phyloP scores from a whole-genome alignment of 345 rosid species.

The Boechera stricta region DNA sequence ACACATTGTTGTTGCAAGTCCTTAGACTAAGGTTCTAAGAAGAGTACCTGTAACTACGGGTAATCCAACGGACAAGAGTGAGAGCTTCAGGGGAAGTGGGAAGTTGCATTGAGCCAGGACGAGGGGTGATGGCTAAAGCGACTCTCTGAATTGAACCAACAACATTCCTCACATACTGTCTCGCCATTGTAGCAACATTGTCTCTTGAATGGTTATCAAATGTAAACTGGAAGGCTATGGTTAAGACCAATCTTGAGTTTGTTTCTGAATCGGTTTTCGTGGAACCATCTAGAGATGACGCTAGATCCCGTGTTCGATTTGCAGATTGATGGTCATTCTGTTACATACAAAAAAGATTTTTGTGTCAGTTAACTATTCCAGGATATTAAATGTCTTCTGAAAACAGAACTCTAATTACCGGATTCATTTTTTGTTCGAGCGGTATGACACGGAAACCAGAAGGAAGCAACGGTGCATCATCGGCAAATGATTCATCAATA shows the following conservation, averaged over 20 bases:
- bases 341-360: neutral
- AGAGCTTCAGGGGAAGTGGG: conserved; percentile 94
- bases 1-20: conserved; percentile 3
- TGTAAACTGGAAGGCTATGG: conserved; percentile 91
- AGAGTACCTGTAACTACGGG: conserved; percentile 79
- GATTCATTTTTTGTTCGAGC: conserved; percentile 73
- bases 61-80: conserved; percentile 83
- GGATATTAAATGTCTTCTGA: neutral
- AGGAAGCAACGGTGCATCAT: conserved; percentile 92
- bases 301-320: conserved; percentile 82
- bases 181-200: conserved; percentile 93
- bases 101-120: conserved; percentile 52
- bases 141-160: conserved; percentile 96
- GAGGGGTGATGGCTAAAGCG: conserved; percentile 92
- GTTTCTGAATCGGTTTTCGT: conserved; percentile 43
- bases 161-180: conserved; percentile 84
- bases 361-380: neutral
- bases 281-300: conserved; percentile 82
- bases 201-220: conserved; percentile 84
- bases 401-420: conserved; percentile 20
- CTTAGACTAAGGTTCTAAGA: neutral
- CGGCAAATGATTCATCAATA: conserved; percentile 92
- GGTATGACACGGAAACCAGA: conserved; percentile 97
- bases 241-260: conserved; percentile 80
- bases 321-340: conserved; percentile 49